phyloP scores from a whole-genome alignment of 2,329 filamentous ascomycete genomes.

The Trichoderma arundinaceum region DNA sequence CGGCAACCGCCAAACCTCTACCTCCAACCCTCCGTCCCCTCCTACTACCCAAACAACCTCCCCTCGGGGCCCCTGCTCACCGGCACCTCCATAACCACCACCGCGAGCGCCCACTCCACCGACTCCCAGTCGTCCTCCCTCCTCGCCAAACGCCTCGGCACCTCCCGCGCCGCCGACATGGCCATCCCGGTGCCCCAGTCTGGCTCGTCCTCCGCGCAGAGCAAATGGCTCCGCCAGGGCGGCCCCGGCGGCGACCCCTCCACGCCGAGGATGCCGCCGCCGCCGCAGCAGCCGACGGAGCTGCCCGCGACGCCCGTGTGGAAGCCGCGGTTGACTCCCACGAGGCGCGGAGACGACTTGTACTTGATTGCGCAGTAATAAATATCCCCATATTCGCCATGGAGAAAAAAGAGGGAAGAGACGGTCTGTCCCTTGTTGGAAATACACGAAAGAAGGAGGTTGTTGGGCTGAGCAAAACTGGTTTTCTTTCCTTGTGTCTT shows the following conservation, averaged over 20 bases:
- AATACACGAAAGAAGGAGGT: neutral
- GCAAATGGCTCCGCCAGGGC: conserved; percentile 29
- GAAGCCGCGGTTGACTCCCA: conserved; percentile 69
- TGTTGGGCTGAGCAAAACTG: neutral
- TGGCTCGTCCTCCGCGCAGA: conserved; percentile 36
- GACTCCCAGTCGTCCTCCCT: conserved; percentile 54
- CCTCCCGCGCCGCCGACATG: conserved; percentile 56
- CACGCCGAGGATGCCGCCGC: conserved; percentile 16
- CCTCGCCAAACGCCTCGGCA: conserved; percentile 59
- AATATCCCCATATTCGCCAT: no score
- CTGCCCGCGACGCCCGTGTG: conserved; percentile 39
- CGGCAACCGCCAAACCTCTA: conserved; percentile 36
- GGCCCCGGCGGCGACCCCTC: neutral
- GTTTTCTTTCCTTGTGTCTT: conserved; percentile 10
- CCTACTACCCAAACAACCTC: conserved; percentile 26
- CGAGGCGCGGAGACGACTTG: conserved; percentile 68
- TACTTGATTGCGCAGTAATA: conserved; percentile 60
- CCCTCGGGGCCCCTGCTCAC: conserved; percentile 28
- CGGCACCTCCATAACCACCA: conserved; percentile 34
- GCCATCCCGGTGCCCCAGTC: conserved; percentile 41
- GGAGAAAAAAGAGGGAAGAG: neutral
- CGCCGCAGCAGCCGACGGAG: conserved; percentile 11
- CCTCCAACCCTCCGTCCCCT: conserved; percentile 27
- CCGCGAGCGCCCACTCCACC: conserved; percentile 46
- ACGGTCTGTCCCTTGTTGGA: no score